These are phyloP conservation scores for Prunus mume DNA, from an alignment of 306 rosid genomes.

Conservation along the genomic window DNA sequence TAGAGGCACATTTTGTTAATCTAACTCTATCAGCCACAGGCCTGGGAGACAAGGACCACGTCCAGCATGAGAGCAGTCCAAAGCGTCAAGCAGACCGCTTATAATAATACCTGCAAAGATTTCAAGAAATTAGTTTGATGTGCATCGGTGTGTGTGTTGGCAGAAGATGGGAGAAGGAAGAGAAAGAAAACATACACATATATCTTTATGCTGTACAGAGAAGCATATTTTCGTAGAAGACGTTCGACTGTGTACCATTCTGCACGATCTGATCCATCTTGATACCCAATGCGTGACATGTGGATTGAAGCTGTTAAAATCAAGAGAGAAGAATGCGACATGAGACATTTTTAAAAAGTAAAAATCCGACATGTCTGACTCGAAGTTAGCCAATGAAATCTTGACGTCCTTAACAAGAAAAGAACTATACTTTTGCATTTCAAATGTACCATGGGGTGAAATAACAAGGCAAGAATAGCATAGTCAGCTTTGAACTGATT, in stretches of 20 bases:
- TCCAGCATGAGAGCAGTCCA: not conserved
- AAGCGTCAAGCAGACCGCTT: slow-evolving; percentile 40
- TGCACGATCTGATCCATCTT: slow-evolving; percentile 88
- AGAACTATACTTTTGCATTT: not conserved
- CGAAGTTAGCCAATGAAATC: not conserved
- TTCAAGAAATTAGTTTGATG: not conserved
- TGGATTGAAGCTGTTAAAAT: slow-evolving; percentile 70
- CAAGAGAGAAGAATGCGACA: not conserved
- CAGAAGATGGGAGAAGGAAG: slow-evolving; percentile 10
- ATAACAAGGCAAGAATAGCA: not conserved
- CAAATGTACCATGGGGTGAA: not conserved
- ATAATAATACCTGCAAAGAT: slow-evolving; percentile 68
- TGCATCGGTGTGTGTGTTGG: not conserved
- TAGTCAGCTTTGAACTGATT: not conserved
- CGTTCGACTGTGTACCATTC: slow-evolving; percentile 94
- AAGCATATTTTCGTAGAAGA: slow-evolving; percentile 82
- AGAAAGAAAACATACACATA: slow-evolving; percentile 53
- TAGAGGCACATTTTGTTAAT: not conserved
- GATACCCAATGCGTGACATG: slow-evolving; percentile 95
- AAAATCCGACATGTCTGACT: not conserved
- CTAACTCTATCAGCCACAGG: not conserved
- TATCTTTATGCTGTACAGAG: slow-evolving; percentile 57
- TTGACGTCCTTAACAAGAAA: not conserved
- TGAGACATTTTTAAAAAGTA: slow-evolving; percentile 10
- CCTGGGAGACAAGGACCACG: too few relatives aligned